Evolutionary conservation across 1,284 basidiomycete genomes (phyloP).

Genomic region (Leccinum pachyderme): DNA sequence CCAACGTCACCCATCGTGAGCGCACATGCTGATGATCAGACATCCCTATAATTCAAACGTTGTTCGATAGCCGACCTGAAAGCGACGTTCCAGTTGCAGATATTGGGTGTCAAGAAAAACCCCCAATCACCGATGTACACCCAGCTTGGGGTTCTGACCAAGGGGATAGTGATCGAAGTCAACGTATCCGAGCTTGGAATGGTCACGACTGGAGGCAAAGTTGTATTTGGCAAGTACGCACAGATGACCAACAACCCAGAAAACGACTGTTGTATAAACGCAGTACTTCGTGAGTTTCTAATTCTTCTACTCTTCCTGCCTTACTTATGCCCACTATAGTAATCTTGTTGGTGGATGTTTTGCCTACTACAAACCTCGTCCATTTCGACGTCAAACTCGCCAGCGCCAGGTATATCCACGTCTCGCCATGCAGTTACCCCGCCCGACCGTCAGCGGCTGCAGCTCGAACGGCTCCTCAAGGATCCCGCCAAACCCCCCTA

Average conservation of each 20-base stretch:
- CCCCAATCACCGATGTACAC: constrained; percentile 98
- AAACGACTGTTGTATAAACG: constrained; percentile 96
- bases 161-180: constrained; percentile 98
- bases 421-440: constrained; percentile 66
- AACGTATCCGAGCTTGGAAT: constrained; percentile 97
- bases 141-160: constrained; percentile 94
- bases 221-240: constrained; percentile 90
- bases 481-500: constrained; percentile 81
- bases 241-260: constrained; percentile 97
- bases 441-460: constrained; percentile 69
- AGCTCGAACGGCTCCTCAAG: constrained; percentile 83
- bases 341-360: constrained; percentile 25
- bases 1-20: constrained; percentile 98
- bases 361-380: constrained; percentile 1
- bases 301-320: background rate
- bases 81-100: constrained; percentile 98
- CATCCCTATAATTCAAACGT: background rate
- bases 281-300: constrained; percentile 72
- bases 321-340: constrained; percentile 11
- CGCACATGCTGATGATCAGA: constrained; percentile 15
- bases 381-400: constrained; percentile 33
- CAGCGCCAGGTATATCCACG: constrained; percentile 34
- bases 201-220: constrained; percentile 98
- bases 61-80: constrained; percentile 79
- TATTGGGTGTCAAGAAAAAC: constrained; percentile 99